Evolutionary conservation across 2,329 filamentous ascomycete genomes (phyloP).

Genomic region (Aspergillus novoparasiticus): DNA sequence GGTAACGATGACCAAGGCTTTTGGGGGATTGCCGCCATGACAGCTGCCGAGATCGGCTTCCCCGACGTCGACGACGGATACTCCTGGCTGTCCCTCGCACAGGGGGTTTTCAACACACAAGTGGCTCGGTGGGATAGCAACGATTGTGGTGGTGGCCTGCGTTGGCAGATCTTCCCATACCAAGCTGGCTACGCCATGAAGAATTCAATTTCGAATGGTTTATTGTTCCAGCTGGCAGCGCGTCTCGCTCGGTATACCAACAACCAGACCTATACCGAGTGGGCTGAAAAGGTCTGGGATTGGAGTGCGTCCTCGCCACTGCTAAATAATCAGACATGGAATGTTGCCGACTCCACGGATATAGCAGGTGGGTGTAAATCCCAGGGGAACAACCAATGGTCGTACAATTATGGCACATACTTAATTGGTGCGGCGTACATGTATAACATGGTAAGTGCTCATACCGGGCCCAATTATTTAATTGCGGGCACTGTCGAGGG

Average conservation of each 20-base stretch:
- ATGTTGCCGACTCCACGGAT: conserved; percentile 67
- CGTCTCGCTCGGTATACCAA: conserved; percentile 68
- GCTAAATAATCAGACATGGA: conserved; percentile 61
- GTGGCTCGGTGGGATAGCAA: conserved; percentile 68
- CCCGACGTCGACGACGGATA: conserved; percentile 54
- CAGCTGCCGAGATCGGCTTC: conserved; percentile 67
- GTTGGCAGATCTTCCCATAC: conserved; percentile 78
- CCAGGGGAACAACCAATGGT: conserved; percentile 66
- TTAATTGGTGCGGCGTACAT: conserved; percentile 65
- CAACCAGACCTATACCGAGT: conserved; percentile 65
- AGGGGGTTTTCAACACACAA: conserved; percentile 74
- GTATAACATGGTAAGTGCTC: conserved; percentile 60
- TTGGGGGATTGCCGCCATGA: conserved; percentile 70
- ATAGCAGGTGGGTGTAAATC: conserved; percentile 61
- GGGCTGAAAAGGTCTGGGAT: conserved; percentile 64
- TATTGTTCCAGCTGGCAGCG: conserved; percentile 79
- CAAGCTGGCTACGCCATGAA: conserved; percentile 84
- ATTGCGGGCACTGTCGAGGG: no score
- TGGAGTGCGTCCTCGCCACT: conserved; percentile 60
- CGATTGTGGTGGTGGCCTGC: conserved; percentile 70
- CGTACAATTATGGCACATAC: conserved; percentile 66
- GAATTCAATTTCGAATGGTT: conserved; percentile 78
- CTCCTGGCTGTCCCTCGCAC: conserved; percentile 59
- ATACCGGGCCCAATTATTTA: background rate
- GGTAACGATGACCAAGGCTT: conserved; percentile 74